Evolutionary conservation across 352 stramenopile species (phyloP), one percentile per base, ranked within the genome.

Genomic region (Blastocystis sp.): DNA sequence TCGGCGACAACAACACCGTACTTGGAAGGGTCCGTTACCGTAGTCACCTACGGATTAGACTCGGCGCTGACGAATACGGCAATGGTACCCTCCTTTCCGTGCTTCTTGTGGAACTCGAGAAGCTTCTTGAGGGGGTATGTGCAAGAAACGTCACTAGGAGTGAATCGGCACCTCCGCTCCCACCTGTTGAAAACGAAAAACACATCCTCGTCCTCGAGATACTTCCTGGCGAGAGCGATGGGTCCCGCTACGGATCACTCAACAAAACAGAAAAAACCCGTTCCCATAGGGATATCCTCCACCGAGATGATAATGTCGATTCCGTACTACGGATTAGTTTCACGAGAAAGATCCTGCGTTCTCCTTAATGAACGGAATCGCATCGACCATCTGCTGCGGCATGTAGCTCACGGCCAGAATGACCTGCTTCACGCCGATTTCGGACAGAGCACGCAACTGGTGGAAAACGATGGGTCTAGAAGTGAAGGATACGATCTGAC

Each of bases 361-460:
- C 87, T 93, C 91, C 89, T 95, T 93, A 89, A 95, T 95, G 9
- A 86, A 91, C 81, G 92, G 90, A 43, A 95, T 89, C 41, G 92
- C 92, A 59, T 93, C 91, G 28, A 95, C 76, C 92, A 96, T 95
- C 76, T 94, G 93, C 78, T 95, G 92, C 10, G 93, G 93, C 91
- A 95, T 92, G 89, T 95, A 96, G 88, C 94, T 95, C n/a, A 95
- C 91, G 10, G 93, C 93, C 34, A 96, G 81, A 62, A 96, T 93
- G 34, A 96, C 93, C 88, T 95, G 92, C 3, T 92, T 94, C 86
- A 96, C 93, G 53, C 93, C 93, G 41, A 95, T 92, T 91, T 95
- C 53, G 21, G 94, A 92, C 56, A 96, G 92, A 71, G 93, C 93
- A 89, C 95, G 92, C 61, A 96, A 94, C 90, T 96, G 93, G 88